phyloP scores from a whole-genome alignment of 495 filamentous ascomycete genomes.

The Parachaetomium inaequale region DNA sequence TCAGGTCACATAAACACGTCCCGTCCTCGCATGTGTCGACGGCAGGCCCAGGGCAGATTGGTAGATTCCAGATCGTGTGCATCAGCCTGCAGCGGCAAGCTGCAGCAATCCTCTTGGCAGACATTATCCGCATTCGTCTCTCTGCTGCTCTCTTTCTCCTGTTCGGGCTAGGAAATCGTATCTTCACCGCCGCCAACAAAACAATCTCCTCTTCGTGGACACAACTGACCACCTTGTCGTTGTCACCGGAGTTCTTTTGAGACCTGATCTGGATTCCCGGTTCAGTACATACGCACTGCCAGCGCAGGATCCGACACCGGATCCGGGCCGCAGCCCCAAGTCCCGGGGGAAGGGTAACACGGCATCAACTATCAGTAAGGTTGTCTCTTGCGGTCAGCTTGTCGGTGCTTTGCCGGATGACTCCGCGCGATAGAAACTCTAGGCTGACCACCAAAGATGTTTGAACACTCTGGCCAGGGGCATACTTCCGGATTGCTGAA shows the following conservation, averaged over 20 bases:
- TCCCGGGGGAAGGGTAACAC: conserved; percentile 1
- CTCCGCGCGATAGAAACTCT: background rate
- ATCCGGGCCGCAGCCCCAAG: background rate
- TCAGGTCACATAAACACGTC: background rate
- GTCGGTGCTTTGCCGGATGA: background rate
- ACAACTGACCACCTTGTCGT: background rate
- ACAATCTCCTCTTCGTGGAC: background rate
- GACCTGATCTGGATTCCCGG: background rate
- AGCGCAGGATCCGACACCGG: conserved; percentile 4
- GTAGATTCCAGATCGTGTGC: conserved; percentile 18
- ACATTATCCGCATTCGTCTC: background rate
- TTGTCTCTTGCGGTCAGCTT: background rate
- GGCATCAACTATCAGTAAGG: conserved; percentile 1
- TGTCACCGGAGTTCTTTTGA: background rate
- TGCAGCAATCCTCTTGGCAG: conserved; percentile 16
- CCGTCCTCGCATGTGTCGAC: background rate
- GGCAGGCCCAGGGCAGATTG: background rate
- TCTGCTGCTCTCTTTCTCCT: background rate
- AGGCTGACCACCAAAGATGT: background rate
- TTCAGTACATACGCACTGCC: background rate
- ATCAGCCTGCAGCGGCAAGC: conserved; percentile 11
- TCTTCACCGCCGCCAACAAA: background rate
- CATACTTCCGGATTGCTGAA: background rate
- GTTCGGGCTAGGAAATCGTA: background rate
- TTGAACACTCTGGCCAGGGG: background rate